These are phyloP conservation scores for Lentinula aciculospora DNA, from an alignment of 768 basidiomycete genomes.

Conservation along the genomic window DNA sequence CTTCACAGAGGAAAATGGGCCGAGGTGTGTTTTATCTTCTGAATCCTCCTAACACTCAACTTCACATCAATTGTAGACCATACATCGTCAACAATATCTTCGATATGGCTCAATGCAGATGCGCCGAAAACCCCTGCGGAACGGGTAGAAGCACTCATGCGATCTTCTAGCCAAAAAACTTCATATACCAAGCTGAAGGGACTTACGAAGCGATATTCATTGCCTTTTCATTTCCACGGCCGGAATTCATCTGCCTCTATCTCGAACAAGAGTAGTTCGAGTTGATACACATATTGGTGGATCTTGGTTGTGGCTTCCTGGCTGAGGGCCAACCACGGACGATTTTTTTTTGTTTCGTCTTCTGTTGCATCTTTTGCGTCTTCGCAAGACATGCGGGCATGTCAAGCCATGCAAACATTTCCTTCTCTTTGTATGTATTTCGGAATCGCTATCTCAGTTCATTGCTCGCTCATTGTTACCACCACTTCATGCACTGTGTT, in stretches of 20 bases:
- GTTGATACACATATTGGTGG: too few relatives aligned
- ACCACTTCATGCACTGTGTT: too few relatives aligned
- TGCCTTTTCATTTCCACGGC: slow-evolving; percentile 1
- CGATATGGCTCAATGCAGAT: slow-evolving; percentile 8
- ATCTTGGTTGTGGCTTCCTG: background rate
- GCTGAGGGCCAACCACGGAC: background rate
- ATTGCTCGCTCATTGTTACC: background rate
- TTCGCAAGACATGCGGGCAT: background rate
- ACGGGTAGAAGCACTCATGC: slow-evolving; percentile 4
- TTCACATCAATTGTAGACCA: background rate
- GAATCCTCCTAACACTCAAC: background rate
- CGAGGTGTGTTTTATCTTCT: background rate
- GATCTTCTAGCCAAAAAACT: background rate
- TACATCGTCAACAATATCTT: background rate
- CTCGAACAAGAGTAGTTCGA: slow-evolving; percentile 1
- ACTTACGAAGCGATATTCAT: slow-evolving; percentile 1
- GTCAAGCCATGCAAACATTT: background rate
- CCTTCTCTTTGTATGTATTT: background rate
- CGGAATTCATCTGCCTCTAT: background rate
- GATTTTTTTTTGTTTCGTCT: too few relatives aligned
- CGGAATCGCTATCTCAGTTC: background rate
- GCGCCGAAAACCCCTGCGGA: slow-evolving; percentile 4
- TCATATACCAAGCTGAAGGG: background rate
- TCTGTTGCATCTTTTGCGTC: background rate
- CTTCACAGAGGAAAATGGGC: background rate